Conservation (phyloP, 2,329 filamentous ascomycete species). For the Aspergillus udagawae region DNA sequence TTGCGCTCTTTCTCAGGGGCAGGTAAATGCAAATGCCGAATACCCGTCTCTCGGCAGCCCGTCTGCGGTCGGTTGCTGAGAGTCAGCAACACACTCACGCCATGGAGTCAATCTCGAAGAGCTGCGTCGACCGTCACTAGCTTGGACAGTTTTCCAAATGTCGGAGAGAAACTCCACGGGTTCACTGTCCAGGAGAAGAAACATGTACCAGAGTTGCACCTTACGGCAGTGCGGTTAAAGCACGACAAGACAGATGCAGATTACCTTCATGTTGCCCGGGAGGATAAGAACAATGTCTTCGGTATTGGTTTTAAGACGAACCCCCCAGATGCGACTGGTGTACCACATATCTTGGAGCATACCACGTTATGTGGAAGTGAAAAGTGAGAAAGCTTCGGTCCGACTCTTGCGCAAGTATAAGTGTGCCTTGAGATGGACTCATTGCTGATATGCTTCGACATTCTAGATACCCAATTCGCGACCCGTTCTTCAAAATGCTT, state of each 20-base stretch:
- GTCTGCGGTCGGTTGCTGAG: conserved; percentile 16
- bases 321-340: conserved; percentile 89
- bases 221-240: conserved; percentile 84
- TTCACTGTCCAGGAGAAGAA: conserved; percentile 88
- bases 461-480: conserved; percentile 83
- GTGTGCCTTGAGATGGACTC: not conserved
- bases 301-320: conserved; percentile 99
- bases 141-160: conserved; percentile 68
- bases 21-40: conserved; percentile 23
- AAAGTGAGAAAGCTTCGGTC: conserved; percentile 57
- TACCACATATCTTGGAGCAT: conserved; percentile 96
- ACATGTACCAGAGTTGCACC: conserved; percentile 87
- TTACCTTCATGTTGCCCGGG: conserved; percentile 89
- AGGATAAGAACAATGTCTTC: conserved; percentile 99
- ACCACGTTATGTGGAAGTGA: conserved; percentile 93
- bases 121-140: conserved; percentile 64
- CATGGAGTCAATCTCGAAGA: conserved; percentile 16
- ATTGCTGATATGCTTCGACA: conserved; percentile 8
- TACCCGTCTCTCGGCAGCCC: conserved; percentile 18
- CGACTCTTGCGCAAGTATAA: not conserved
- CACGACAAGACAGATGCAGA: conserved; percentile 96
- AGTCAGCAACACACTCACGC: conserved; percentile 11
- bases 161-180: conserved; percentile 83
- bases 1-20: conserved; percentile 29
- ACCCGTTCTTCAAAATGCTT: conserved; percentile 99